Evolutionary conservation across 108 stramenopile species (phyloP), one percentile per base, ranked within the genome.

Genomic region (Nannochloropsis granulata): DNA sequence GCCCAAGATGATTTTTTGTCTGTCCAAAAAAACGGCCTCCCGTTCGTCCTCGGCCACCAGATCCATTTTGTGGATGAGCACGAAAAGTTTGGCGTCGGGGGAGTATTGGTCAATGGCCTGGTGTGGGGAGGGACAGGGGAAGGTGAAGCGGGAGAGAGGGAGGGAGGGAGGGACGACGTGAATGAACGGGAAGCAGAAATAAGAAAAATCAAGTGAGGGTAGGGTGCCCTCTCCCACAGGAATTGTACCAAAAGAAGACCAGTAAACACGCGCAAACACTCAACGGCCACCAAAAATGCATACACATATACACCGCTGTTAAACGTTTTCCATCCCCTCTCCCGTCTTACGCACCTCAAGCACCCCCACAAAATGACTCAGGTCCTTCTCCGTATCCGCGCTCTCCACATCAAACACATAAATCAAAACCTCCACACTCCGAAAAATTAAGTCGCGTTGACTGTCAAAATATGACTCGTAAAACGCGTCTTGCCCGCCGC

Each of bases 1-100:
- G 24, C 44, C 83, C 43, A 91, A 91, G 86, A 99, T 96, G 81
- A 95, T 82, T 10, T 90, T 83, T 80, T 92, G 89, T 13, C 95
- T 90, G 82, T 96, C 94, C 83, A 94, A 87, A 84, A 99, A 93
- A 78, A 95, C 94, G 78, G 88, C 80, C 16, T 94, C 93, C 56
- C 97, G 89, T 83, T 93, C 92, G 45, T 86, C 79, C 86, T 94
- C 93, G 3, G 93, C 92, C 21, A 99, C 96, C 79, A 98, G 87
- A 88, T 99, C 98, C 98, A 99, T 99, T 90, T 99, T 99, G 92
- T 99, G 98, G n/a, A 99, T 91, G 44, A 99, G 92, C 23, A 97
- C 95, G 87, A 98, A 98, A 82, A 99, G 92, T 19, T 95, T 90
- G 12, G 98, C 97, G 88, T 98, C 97, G 14, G 97, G 96, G 12